Percentiles rank a stretch among this genome's conserved stretches.
Conservation (phyloP, 495 filamentous ascomycete species). For the Podospora comata region DNA sequence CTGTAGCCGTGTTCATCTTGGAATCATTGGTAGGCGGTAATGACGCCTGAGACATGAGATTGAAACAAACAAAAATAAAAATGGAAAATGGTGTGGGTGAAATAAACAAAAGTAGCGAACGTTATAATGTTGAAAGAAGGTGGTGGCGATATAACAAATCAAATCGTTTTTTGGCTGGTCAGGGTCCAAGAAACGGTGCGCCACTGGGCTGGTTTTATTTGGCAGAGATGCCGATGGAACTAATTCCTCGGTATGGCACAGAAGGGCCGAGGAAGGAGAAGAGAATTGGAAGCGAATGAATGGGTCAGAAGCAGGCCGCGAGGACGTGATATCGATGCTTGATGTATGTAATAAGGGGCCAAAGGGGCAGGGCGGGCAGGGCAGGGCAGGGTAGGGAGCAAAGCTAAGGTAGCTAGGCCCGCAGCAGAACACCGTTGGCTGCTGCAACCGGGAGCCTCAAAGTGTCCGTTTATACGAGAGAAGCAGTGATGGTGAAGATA, state of each 20-base stretch:
- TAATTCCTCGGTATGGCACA: conserved; percentile 9
- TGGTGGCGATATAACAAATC: neutral
- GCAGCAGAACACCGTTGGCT: neutral
- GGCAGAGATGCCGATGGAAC: neutral
- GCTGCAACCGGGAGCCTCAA: conserved; percentile 4
- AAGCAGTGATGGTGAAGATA: neutral
- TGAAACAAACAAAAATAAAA: neutral
- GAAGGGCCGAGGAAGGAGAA: conserved; percentile 8
- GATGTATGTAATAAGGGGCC: conserved; percentile 8
- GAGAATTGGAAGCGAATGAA: neutral
- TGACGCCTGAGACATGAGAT: neutral
- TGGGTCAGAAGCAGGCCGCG: neutral
- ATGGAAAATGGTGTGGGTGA: neutral
- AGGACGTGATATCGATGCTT: conserved; percentile 12
- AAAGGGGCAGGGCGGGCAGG: neutral
- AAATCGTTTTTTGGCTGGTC: neutral
- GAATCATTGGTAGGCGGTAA: conserved; percentile 1
- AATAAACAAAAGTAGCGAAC: neutral
- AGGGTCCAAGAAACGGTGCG: neutral
- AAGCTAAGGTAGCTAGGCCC: neutral
- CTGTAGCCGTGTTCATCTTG: conserved; percentile 6
- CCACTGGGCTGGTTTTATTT: neutral
- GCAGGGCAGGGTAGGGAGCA: neutral
- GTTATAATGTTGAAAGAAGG: neutral
- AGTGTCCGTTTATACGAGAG: neutral